A percentile compares a stretch with the other conserved stretches of the same genome.
Conservation (phyloP, 306 rosid species). For the Vachellia pachyceras region DNA sequence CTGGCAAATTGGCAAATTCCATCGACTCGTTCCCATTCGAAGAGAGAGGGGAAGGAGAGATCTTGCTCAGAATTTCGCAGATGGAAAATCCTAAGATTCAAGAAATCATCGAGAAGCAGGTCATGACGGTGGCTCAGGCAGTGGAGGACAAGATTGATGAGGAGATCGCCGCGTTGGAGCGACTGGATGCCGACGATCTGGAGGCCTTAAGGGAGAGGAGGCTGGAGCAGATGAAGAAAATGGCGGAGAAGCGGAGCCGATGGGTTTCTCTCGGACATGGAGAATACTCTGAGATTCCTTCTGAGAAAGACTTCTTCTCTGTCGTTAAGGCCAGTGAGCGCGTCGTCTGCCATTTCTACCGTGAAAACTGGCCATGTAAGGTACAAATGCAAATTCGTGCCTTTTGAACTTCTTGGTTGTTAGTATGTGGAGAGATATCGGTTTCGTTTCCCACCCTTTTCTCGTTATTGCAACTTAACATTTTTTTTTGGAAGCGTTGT, state of each 20-base stretch:
- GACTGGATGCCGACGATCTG: constrained; percentile 76
- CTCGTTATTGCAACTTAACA: neutral
- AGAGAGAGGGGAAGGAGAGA: neutral
- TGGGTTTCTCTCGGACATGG: constrained; percentile 95
- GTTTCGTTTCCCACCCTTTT: neutral
- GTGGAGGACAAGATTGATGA: constrained; percentile 90
- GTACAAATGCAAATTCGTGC: constrained; percentile 31
- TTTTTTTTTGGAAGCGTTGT: neutral
- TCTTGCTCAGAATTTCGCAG: neutral
- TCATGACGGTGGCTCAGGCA: constrained; percentile 83
- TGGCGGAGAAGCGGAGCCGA: constrained; percentile 93
- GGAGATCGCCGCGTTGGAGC: constrained; percentile 86
- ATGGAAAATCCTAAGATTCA: constrained; percentile 54
- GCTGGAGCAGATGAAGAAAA: constrained; percentile 94
- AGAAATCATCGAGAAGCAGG: constrained; percentile 88
- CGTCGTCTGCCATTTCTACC: constrained; percentile 96
- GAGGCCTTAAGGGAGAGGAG: constrained; percentile 88
- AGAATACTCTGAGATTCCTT: constrained; percentile 75
- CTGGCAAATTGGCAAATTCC: neutral
- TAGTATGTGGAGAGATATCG: neutral
- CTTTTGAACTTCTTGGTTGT: neutral
- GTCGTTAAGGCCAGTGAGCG: constrained; percentile 97
- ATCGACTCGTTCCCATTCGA: neutral
- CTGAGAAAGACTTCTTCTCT: constrained; percentile 93
- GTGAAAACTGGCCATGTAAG: constrained; percentile 99